Evolutionary conservation across 495 filamentous ascomycete species (phyloP).

Genomic region (Daldinia vernicosa): DNA sequence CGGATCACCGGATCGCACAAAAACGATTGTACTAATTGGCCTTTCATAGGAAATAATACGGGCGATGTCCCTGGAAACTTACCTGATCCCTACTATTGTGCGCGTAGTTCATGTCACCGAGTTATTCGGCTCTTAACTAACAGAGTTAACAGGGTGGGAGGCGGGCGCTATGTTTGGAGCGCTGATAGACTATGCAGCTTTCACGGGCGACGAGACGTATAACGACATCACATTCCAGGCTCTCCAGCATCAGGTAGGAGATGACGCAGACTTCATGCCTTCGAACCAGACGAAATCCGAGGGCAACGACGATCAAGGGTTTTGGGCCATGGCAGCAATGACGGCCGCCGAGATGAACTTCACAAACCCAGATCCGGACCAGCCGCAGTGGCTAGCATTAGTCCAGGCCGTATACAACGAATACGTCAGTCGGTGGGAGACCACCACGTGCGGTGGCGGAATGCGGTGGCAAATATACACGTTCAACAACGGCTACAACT

Average conservation of each 20-base stretch:
- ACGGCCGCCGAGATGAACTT: conserved; percentile 70
- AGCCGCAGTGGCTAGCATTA: conserved; percentile 80
- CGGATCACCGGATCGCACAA: not conserved
- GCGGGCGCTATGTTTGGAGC: conserved; percentile 73
- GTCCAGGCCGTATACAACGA: conserved; percentile 84
- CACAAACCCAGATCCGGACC: conserved; percentile 62
- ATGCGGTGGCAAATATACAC: conserved; percentile 85
- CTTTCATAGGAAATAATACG: conserved; percentile 62
- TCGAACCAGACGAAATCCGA: conserved; percentile 67
- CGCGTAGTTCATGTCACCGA: conserved; percentile 10
- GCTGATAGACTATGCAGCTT: conserved; percentile 73
- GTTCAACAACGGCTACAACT: conserved; percentile 80
- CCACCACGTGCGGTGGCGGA: conserved; percentile 73
- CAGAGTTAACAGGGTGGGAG: conserved; percentile 77
- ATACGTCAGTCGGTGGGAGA: conserved; percentile 74
- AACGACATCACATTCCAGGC: conserved; percentile 65
- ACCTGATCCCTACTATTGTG: conserved; percentile 57
- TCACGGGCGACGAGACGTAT: conserved; percentile 69
- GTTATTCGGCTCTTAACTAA: conserved; percentile 28
- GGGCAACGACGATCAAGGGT: conserved; percentile 74
- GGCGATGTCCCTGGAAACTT: conserved; percentile 59
- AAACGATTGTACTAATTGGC: not conserved
- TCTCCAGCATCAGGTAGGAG: conserved; percentile 67
- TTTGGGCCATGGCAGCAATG: conserved; percentile 75
- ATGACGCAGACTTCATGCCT: conserved; percentile 70